These are phyloP conservation scores for Basipetospora chlamydospora DNA, from an alignment of 2,329 filamentous ascomycete genomes.

Conservation along the genomic window DNA sequence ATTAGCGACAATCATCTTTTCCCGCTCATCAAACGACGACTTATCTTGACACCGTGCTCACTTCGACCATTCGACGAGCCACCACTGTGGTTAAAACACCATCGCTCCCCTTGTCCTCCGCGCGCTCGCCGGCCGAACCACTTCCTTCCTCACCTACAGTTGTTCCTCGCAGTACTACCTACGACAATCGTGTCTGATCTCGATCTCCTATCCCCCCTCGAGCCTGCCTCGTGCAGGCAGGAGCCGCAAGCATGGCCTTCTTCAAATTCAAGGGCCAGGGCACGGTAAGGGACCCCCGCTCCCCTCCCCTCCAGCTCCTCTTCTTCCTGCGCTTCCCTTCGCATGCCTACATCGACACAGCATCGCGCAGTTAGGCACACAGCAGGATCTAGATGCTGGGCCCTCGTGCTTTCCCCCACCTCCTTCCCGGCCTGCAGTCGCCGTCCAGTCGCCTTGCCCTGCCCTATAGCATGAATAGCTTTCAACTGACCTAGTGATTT, in stretches of 20 bases:
- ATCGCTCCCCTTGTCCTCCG: neutral
- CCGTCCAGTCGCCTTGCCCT: too few species aligned
- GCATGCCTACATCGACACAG: too few species aligned
- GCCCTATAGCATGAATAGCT: too few species aligned
- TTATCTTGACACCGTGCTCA: neutral
- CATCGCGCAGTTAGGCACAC: too few species aligned
- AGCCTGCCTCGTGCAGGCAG: slow-evolving; percentile 6
- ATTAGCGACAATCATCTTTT: too few species aligned
- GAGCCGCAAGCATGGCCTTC: slow-evolving; percentile 33
- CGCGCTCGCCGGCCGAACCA: neutral
- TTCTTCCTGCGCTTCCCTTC: neutral
- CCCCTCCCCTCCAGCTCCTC: neutral
- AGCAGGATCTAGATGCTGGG: too few species aligned
- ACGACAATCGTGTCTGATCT: neutral
- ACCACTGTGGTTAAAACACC: neutral
- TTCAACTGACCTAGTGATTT: too few species aligned
- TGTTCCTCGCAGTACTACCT: neutral
- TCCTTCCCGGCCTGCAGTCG: too few species aligned
- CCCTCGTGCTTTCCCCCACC: too few species aligned
- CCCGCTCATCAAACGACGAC: too few species aligned
- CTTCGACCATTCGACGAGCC: too few species aligned
- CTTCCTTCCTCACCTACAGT: neutral
- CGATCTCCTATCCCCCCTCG: neutral
- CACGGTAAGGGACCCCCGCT: slow-evolving; percentile 29
- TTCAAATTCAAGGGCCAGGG: slow-evolving; percentile 42